These are phyloP conservation scores for Globisporangium spinosum DNA, from an alignment of 352 stramenopile genomes.

Conservation along the genomic window DNA sequence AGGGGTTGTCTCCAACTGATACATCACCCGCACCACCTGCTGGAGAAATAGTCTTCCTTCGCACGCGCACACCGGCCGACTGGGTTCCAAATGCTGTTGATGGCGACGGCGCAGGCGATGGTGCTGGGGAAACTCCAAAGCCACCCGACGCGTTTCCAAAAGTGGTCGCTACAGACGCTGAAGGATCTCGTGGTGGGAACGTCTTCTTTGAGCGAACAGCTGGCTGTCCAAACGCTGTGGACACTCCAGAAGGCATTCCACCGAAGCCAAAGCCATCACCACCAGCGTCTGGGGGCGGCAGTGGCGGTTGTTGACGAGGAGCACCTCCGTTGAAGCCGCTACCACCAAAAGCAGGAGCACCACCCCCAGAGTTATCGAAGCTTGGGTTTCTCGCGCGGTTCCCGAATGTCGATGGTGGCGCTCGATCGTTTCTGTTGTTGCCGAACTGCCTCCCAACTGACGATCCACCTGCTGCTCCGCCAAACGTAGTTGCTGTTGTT, in stretches of 20 bases:
- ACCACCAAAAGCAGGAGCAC: not conserved
- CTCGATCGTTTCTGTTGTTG: constrained; percentile 4
- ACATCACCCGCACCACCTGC: constrained; percentile 8
- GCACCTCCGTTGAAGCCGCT: constrained; percentile 3
- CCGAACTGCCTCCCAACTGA: not conserved
- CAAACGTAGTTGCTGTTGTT: constrained; percentile 6
- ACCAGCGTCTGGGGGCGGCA: not conserved
- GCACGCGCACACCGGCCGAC: constrained; percentile 17
- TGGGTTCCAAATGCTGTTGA: constrained; percentile 32
- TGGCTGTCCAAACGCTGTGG: constrained; percentile 20
- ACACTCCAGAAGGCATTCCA: not conserved
- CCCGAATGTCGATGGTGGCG: constrained; percentile 6
- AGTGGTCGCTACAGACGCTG: constrained; percentile 2
- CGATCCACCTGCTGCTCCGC: constrained; percentile 1
- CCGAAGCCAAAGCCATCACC: constrained; percentile 19
- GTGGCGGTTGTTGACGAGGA: not conserved
- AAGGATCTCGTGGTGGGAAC: constrained; percentile 2
- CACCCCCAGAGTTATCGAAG: constrained; percentile 2
- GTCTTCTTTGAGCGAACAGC: constrained; percentile 17
- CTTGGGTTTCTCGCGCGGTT: constrained; percentile 8
- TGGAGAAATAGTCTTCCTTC: constrained; percentile 25
- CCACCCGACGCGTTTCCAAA: constrained; percentile 10
- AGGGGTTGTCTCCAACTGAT: constrained; percentile 24
- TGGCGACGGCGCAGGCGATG: constrained; percentile 19
- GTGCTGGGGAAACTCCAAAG: constrained; percentile 1